These are phyloP conservation scores for Globisporangium iwayamae DNA, from an alignment of 352 stramenopile genomes.

Conservation along the genomic window DNA sequence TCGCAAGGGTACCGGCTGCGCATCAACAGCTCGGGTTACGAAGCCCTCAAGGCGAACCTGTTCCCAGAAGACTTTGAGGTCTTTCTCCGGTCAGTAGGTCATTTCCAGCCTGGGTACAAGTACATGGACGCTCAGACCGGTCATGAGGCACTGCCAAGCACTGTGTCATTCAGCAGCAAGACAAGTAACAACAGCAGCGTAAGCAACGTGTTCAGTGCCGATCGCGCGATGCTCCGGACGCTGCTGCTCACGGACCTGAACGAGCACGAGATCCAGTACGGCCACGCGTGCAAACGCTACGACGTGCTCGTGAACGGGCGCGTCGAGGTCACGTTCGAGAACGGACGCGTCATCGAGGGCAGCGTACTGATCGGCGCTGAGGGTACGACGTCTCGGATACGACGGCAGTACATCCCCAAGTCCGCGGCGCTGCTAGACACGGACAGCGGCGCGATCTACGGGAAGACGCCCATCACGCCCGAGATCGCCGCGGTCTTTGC, in stretches of 20 bases:
- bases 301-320: conserved; percentile 38
- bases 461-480: conserved; percentile 50
- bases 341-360: conserved; percentile 38
- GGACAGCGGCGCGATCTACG: conserved; percentile 63
- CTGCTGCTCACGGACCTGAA: conserved; percentile 46
- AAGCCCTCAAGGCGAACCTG: conserved; percentile 50
- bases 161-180: conserved; percentile 10
- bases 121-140: conserved; percentile 46
- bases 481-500: conserved; percentile 50
- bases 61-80: conserved; percentile 50
- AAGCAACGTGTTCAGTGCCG: conserved; percentile 37
- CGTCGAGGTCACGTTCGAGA: conserved; percentile 53
- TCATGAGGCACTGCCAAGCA: background rate
- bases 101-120: conserved; percentile 48
- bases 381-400: conserved; percentile 55
- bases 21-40: conserved; percentile 56
- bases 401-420: conserved; percentile 48
- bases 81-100: conserved; percentile 44
- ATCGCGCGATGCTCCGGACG: conserved; percentile 41
- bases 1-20: conserved; percentile 58
- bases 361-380: conserved; percentile 52
- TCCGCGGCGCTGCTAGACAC: conserved; percentile 49
- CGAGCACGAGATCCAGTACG: conserved; percentile 49
- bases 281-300: conserved; percentile 56
- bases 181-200: conserved; percentile 19